Evolutionary conservation across 2,329 filamentous ascomycete species (phyloP).

Genomic region (Aspergillus sp.): DNA sequence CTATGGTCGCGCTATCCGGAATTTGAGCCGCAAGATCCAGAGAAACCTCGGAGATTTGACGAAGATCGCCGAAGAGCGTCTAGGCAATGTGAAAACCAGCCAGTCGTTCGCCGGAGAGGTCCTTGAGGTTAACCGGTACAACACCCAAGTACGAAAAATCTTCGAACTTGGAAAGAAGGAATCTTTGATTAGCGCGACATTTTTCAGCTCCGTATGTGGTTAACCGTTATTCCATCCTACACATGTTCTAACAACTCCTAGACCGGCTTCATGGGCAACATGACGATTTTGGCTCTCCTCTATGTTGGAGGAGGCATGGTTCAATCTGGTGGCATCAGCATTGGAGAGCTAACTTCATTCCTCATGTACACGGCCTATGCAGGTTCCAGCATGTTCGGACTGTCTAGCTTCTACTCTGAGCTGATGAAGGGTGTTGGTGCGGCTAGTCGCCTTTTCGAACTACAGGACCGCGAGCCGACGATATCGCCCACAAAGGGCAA

Average conservation of each 20-base stretch:
- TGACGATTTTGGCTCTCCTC: conserved; percentile 88
- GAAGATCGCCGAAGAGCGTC: conserved; percentile 96
- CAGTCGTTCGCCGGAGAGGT: conserved; percentile 95
- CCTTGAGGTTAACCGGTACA: conserved; percentile 87
- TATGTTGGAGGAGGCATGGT: conserved; percentile 91
- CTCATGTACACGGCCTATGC: conserved; percentile 96
- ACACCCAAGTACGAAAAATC: conserved; percentile 85
- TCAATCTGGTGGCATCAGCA: conserved; percentile 76
- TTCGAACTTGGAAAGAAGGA: conserved; percentile 85
- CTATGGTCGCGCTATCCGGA: conserved; percentile 85
- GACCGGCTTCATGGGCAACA: conserved; percentile 90
- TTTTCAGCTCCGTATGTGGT: conserved; percentile 64
- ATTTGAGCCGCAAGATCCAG: conserved; percentile 87
- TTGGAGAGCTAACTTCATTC: conserved; percentile 93
- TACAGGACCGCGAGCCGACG: conserved; percentile 83
- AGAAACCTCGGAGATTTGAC: conserved; percentile 88
- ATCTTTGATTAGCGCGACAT: conserved; percentile 82
- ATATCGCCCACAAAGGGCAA: conserved; percentile 83
- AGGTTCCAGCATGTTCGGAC: conserved; percentile 82
- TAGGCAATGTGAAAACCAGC: conserved; percentile 94
- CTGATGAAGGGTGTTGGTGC: conserved; percentile 98
- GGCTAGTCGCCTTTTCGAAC: conserved; percentile 90
- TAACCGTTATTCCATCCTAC: not conserved
- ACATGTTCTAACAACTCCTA: conserved; percentile 41
- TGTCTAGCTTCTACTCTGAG: conserved; percentile 96